Base-by-base conservation (phyloP, 2,329 filamentous ascomycete genomes). In the Aspergillus sojae region DNA sequence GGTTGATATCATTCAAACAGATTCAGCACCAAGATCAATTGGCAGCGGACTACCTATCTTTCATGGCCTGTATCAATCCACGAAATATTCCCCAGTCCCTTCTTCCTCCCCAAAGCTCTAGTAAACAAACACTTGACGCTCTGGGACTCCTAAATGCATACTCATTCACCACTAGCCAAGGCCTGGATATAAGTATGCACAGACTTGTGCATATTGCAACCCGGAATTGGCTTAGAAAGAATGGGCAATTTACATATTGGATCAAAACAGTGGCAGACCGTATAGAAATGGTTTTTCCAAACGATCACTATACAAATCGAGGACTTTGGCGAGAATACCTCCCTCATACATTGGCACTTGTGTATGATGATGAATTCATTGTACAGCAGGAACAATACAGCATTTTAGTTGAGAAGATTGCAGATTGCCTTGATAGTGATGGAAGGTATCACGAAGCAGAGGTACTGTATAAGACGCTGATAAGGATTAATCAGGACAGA, bases 31-130 rank as follows among this genome's bases (percentile, higher is more conserved):
- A 67, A 16, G 63, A 80, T 62, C 48, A 60, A 21, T 58, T 77
- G n/a, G 79, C 78, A 7, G 69, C 69, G 2, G 70, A 77, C 19
- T 75, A 75, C 57, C 67, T 80, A 0, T 32, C 30, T 10, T 32
- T 32, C 9, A 32, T 32, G 30, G 9, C 9, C 10, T 32, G 30
- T 10, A 26, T 76, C 76, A 55, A 72, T 48, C 64, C 69, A 21
- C 69, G 67, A 30, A 67, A 72, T 46, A 77, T 80, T 61, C 74
- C 74, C 3, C 61, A 62, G 32, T 76, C 74, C 0, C 66, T 81
- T 50, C 67, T 80, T 56, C 73, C 71, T 7, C 46, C 43, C 12
- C 23, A 53, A 6, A 26, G 50, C 41, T 73, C 71, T 1, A 61
- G 54, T 14, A 68, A 68, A 34, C 61, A 70, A 26, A 62, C 60